Percentiles rank a stretch among this genome's conserved stretches.
Conservation (phyloP, 306 rosid species). For the Lupinus albus region DNA sequence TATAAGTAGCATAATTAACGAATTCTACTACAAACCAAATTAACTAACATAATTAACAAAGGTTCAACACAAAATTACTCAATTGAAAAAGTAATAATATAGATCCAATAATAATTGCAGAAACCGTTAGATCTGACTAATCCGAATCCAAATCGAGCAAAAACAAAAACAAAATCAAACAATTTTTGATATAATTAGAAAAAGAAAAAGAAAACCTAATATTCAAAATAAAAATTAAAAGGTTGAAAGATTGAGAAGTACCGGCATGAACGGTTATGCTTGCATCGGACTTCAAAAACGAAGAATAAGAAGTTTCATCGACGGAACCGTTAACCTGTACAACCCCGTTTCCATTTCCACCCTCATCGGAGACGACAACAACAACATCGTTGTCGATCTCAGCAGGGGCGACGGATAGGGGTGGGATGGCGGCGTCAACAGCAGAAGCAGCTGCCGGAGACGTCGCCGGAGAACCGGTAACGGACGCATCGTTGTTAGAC, state of each 20-base stretch:
- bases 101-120: too few relatives aligned
- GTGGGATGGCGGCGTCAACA: conserved; percentile 45
- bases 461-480: conserved; percentile 34
- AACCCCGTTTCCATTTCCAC: conserved; percentile 50
- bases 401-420: conserved; percentile 45
- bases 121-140: too few relatives aligned
- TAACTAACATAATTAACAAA: background rate
- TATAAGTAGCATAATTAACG: background rate
- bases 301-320: conserved; percentile 38
- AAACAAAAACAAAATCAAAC: too few relatives aligned
- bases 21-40: too few relatives aligned
- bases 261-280: conserved; percentile 81
- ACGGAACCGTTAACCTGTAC: conserved; percentile 45
- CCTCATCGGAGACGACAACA: background rate
- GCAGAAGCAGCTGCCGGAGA: conserved; percentile 49
- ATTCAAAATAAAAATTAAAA: background rate
- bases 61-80: background rate
- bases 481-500: conserved; percentile 55
- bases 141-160: too few relatives aligned
- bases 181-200: too few relatives aligned
- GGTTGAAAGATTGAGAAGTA: conserved; percentile 12
- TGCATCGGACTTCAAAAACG: conserved; percentile 71
- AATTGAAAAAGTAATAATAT: background rate
- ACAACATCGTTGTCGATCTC: conserved; percentile 39
- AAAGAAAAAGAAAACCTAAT: background rate